These are phyloP conservation scores for Aspergillus sp. DNA, from an alignment of 2,329 filamentous ascomycete genomes.

Conservation along the genomic window DNA sequence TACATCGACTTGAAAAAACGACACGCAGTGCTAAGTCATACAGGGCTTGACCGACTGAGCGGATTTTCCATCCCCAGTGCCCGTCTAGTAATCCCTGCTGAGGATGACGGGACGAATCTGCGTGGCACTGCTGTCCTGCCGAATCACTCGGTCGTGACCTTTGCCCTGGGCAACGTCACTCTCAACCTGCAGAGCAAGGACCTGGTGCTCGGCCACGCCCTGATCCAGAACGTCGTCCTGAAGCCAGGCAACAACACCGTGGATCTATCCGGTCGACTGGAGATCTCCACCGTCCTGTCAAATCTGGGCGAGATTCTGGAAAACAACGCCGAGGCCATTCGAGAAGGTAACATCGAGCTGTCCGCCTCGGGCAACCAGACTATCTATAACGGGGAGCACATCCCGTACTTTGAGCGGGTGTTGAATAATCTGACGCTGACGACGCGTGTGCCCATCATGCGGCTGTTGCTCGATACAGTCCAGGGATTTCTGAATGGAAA, in stretches of 20 bases:
- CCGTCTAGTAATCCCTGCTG: constrained; percentile 38
- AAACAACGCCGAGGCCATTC: constrained; percentile 37
- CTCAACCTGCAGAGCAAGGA: constrained; percentile 45
- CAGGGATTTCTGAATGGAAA: constrained; percentile 3
- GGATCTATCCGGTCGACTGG: constrained; percentile 9
- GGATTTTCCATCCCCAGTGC: constrained; percentile 42
- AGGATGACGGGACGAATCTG: constrained; percentile 43
- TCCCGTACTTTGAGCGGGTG: constrained; percentile 47
- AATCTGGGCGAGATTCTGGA: constrained; percentile 44
- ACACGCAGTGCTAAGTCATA: background rate
- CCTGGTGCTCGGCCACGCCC: constrained; percentile 41
- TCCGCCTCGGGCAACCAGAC: constrained; percentile 45
- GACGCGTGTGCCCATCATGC: constrained; percentile 39
- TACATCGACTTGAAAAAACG: background rate
- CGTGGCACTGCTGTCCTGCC: constrained; percentile 46
- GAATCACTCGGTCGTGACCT: constrained; percentile 45
- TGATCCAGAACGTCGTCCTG: constrained; percentile 41
- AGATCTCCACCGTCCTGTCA: constrained; percentile 39
- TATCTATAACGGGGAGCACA: constrained; percentile 43
- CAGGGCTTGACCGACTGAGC: constrained; percentile 37
- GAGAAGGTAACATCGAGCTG: constrained; percentile 42
- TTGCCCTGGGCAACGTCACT: constrained; percentile 47
- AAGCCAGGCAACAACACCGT: constrained; percentile 46
- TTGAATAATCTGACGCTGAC: constrained; percentile 41
- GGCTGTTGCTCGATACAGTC: constrained; percentile 33